Conservation (phyloP, 495 filamentous ascomycete species). For the Letharia lupina region DNA sequence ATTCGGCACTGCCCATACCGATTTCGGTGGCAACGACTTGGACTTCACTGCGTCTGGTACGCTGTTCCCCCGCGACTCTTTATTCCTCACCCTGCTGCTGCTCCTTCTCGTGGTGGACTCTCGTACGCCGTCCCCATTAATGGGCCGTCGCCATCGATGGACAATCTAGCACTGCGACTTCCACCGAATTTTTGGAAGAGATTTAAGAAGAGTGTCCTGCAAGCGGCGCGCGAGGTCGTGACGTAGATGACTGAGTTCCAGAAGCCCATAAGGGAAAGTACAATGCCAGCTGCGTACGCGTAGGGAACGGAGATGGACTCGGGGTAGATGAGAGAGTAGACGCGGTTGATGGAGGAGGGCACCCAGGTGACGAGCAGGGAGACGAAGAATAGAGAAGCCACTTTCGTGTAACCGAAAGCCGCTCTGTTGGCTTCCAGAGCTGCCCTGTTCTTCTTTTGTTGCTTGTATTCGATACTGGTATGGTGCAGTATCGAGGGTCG, state of each 20-base stretch:
- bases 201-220: constrained; percentile 13
- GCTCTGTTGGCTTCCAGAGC: constrained; percentile 30
- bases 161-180: not conserved
- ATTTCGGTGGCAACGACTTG: not conserved
- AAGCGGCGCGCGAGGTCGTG: constrained; percentile 44
- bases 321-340: constrained; percentile 56
- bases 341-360: constrained; percentile 70
- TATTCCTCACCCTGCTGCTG: not conserved
- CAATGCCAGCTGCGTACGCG: constrained; percentile 61
- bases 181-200: constrained; percentile 1
- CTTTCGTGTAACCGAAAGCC: constrained; percentile 73
- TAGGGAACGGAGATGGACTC: constrained; percentile 49
- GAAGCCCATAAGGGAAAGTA: constrained; percentile 78
- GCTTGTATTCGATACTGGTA: not conserved
- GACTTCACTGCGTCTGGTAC: not conserved
- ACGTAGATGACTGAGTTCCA: constrained; percentile 83
- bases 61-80: not conserved
- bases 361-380: constrained; percentile 79
- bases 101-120: not conserved
- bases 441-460: constrained; percentile 24
- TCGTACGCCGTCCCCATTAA: not conserved
- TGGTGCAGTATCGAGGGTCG: constrained; percentile 13
- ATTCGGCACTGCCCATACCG: not conserved
- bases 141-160: not conserved
- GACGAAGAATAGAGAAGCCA: constrained; percentile 73